Evolutionary conservation across 1,284 basidiomycete genomes (phyloP), one percentile per base, ranked within the genome.

Genomic region (Sanghuangporus baumii): DNA sequence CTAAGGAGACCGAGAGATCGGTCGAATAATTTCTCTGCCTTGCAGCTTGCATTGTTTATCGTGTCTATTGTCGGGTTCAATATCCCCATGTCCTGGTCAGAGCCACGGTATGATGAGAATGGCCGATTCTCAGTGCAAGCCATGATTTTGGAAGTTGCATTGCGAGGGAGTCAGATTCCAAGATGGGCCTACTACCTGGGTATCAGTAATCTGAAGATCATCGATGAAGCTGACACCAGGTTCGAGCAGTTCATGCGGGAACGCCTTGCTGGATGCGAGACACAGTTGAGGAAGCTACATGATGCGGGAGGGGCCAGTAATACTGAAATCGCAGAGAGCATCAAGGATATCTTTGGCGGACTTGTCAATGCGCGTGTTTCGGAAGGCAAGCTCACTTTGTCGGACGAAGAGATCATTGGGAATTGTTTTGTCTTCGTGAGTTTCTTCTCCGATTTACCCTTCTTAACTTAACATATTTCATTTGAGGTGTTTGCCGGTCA

Each of bases 391-490:
- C 37, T 57, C 6, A 31, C 50, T 11, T 20, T 65, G n/a, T 47
- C 47, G 2, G 66, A 68, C 16, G 50, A 55, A 8, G 67, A 68
- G 58, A 63, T 68, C 18, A 62, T 68, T 36, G 64, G 67, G 7
- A 66, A 68, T 46, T 61, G 60, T 8, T 68, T 67, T 50, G 52
- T 67, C 11, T 62, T 67, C 26, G 63, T 65, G n/a, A n/a, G n/a
- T n/a, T n/a, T n/a, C n/a, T n/a, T n/a, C n/a, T n/a, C n/a, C n/a
- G n/a, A n/a, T n/a, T n/a, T n/a, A n/a, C n/a, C n/a, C n/a, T n/a
- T n/a, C n/a, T n/a, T n/a, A n/a, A n/a, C n/a, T n/a, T n/a, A n/a
- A n/a, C n/a, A n/a, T n/a, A n/a, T n/a, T n/a, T n/a, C n/a, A n/a
- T 47, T 7, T 6, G 0, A 63, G 62, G 43, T 64, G 3, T 62